Evolutionary conservation across 805 yeast species (phyloP).

Genomic region (Kuraishia capsulata): DNA sequence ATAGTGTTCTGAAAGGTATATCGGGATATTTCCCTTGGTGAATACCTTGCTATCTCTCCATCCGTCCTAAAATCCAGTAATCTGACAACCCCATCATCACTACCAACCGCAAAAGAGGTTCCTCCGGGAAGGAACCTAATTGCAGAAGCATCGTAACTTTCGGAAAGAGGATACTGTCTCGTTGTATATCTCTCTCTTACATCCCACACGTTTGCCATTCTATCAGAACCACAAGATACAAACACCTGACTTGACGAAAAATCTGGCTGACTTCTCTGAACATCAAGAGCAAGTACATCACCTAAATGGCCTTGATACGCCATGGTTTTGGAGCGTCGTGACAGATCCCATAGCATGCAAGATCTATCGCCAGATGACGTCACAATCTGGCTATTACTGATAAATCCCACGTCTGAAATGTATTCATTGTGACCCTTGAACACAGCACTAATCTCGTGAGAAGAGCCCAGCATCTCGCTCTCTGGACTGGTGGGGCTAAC

Average conservation of each 20-base stretch:
- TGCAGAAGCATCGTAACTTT: conserved; percentile 51
- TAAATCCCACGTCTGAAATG: conserved; percentile 63
- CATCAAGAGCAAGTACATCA: conserved; percentile 49
- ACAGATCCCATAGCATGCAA: conserved; percentile 71
- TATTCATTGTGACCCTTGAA: conserved; percentile 81
- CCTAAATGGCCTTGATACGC: conserved; percentile 63
- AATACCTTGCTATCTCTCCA: conserved; percentile 50
- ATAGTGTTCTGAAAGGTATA: too few relatives aligned
- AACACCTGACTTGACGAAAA: conserved; percentile 26
- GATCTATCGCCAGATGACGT: conserved; percentile 83
- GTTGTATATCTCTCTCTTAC: conserved; percentile 30
- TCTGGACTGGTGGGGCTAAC: conserved; percentile 8
- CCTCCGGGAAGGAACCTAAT: conserved; percentile 63
- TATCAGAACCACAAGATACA: conserved; percentile 62
- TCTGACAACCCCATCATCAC: conserved; percentile 68
- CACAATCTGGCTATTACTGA: conserved; percentile 44
- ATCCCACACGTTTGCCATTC: conserved; percentile 63
- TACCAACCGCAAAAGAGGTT: conserved; percentile 61
- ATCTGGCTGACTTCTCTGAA: too few relatives aligned
- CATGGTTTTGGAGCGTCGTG: conserved; percentile 41
- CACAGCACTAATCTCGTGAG: conserved; percentile 29
- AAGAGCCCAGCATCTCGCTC: conserved; percentile 4
- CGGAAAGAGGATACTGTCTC: conserved; percentile 38
- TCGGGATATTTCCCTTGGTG: not conserved
- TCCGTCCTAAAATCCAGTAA: conserved; percentile 73